phyloP scores from a whole-genome alignment of 108 stramenopile genomes.

The Mediolabrus comicus region DNA sequence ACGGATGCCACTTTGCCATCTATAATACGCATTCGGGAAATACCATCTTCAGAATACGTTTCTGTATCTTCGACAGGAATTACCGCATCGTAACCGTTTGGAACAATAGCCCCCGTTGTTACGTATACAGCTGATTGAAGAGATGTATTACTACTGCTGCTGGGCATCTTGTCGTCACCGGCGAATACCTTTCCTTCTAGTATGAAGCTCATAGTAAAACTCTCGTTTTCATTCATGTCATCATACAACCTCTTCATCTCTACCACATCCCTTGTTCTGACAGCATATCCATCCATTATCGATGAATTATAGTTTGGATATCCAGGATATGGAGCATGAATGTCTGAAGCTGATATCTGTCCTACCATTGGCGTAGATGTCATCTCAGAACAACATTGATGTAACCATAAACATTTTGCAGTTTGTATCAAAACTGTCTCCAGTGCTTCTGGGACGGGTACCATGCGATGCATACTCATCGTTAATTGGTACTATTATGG shows the following conservation, averaged over 20 bases:
- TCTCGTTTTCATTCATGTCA: not conserved
- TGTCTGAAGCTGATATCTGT: conserved; percentile 50
- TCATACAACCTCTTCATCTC: conserved; percentile 20
- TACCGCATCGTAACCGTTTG: conserved; percentile 68
- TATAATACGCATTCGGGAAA: conserved; percentile 16
- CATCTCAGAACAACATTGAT: not conserved
- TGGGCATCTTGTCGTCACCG: conserved; percentile 35
- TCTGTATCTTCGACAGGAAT: conserved; percentile 78
- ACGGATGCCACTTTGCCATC: conserved; percentile 31
- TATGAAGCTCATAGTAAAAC: conserved; percentile 26
- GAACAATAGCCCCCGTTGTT: conserved; percentile 82
- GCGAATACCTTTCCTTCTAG: conserved; percentile 69
- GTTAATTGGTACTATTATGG: no score
- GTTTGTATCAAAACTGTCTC: conserved; percentile 68
- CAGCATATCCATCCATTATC: conserved; percentile 88
- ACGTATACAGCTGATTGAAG: conserved; percentile 67
- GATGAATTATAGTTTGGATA: conserved; percentile 80
- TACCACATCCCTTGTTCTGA: conserved; percentile 36
- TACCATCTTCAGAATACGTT: not conserved
- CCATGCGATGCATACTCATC: conserved; percentile 53
- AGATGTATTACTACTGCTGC: not conserved
- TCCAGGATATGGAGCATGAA: conserved; percentile 57
- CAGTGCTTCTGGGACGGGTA: conserved; percentile 77
- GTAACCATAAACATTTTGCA: conserved; percentile 32
- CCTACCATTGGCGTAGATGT: conserved; percentile 36